Evolutionary conservation across 495 filamentous ascomycete species (phyloP).

Genomic region (Neurospora sp.): DNA sequence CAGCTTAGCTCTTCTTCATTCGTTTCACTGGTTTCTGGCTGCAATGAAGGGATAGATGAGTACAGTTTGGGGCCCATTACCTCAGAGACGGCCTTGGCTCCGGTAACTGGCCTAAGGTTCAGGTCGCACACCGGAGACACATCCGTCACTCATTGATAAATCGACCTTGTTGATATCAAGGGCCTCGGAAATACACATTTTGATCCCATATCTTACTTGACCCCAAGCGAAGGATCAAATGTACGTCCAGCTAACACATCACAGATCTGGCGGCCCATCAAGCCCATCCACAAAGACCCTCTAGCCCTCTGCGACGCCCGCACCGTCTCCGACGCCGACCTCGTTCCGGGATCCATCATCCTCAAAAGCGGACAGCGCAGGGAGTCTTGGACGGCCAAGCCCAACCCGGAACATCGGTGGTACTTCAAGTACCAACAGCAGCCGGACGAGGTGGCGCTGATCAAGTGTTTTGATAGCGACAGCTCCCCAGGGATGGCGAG

Average conservation of each 20-base stretch:
- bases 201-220: not conserved
- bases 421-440: constrained; percentile 66
- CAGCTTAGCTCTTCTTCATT: not conserved
- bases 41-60: not conserved
- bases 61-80: not conserved
- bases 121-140: not conserved
- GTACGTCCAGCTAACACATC: not conserved
- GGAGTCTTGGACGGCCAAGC: constrained; percentile 60
- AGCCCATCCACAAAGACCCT: constrained; percentile 51
- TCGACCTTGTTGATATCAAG: not conserved
- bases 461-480: constrained; percentile 65
- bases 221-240: not conserved
- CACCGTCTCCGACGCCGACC: constrained; percentile 53
- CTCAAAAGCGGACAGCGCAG: constrained; percentile 52
- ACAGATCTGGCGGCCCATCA: constrained; percentile 60
- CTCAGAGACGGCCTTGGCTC: not conserved
- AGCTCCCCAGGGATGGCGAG: constrained; percentile 47
- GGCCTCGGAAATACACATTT: not conserved
- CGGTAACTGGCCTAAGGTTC: not conserved
- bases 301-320: constrained; percentile 51
- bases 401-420: constrained; percentile 53
- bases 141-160: not conserved
- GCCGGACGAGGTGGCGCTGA: constrained; percentile 52
- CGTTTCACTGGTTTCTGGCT: too few species aligned
- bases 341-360: constrained; percentile 59